phyloP scores from a whole-genome alignment of 1,284 basidiomycete species.

The Golubevia sp. region DNA sequence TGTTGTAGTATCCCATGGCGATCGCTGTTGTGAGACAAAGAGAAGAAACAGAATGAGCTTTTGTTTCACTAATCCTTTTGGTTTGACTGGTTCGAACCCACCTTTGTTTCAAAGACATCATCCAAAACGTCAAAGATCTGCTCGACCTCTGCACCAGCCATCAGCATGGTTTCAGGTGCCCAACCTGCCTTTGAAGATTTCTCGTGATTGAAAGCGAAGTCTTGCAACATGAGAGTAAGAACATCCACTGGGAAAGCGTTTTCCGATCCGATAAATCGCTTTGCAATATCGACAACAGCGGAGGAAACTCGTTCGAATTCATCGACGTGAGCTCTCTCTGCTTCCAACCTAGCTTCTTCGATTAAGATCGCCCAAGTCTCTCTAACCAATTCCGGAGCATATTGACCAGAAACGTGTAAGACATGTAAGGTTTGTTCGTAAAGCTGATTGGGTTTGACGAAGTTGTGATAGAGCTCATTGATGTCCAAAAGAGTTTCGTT shows the following conservation, averaged over 20 bases:
- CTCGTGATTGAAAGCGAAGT: conserved; percentile 38
- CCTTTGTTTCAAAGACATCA: conserved; percentile 84
- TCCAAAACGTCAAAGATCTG: conserved; percentile 83
- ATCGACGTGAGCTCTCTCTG: conserved; percentile 1
- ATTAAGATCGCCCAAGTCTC: too few species aligned
- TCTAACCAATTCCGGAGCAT: too few species aligned
- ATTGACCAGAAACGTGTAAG: too few species aligned
- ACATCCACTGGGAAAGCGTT: conserved; percentile 52
- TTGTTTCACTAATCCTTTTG: neutral
- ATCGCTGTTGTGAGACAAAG: conserved; percentile 17
- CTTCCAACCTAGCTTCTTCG: neutral
- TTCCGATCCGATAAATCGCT: conserved; percentile 22
- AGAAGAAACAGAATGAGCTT: neutral
- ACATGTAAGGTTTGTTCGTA: too few species aligned
- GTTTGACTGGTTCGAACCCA: too few species aligned
- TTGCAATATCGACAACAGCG: conserved; percentile 15
- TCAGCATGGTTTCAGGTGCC: conserved; percentile 75
- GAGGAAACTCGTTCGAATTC: conserved; percentile 9
- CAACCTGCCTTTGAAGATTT: conserved; percentile 67
- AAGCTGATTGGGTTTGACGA: too few species aligned
- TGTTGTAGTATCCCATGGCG: conserved; percentile 43
- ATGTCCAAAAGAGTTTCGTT: too few species aligned
- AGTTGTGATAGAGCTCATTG: too few species aligned
- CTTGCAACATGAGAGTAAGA: conserved; percentile 37
- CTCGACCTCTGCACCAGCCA: conserved; percentile 75